Base-by-base conservation (phyloP, 2,329 filamentous ascomycete species). In the Pleurostoma richardsiae region DNA sequence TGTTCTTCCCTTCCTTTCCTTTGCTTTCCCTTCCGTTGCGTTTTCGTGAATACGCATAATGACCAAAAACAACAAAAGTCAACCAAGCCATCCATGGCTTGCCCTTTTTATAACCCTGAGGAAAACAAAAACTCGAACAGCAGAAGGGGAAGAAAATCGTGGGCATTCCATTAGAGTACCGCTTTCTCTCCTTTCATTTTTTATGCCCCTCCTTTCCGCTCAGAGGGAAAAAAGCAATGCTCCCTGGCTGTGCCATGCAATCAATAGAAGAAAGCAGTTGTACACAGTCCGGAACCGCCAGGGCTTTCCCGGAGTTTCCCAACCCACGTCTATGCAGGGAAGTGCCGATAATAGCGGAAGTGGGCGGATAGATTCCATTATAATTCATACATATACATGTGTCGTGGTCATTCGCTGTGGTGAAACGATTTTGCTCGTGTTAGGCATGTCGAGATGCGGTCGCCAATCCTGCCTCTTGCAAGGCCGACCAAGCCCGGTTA, bases 311-410 rank as follows among this genome's bases (percentile, higher is more conserved):
- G 8, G n/a, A 36, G 8, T 36, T n/a, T 36, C 33, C n/a, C 33
- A 41, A 39, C 50, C 52, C 52, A 48, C 48, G 51, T 51, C 52
- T 54, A 53, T 54, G 52, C 51, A 53, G 47, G 46, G 45, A 53
- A 52, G 46, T 44, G 46, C 33, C 8, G n/a, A 8, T n/a, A n/a
- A 36, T 36, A 36, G 33, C n/a, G 33, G 33, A n/a, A 36, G n/a
- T 8, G n/a, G 33, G 33, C 33, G 8, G n/a, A 8, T 36, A 36
- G n/a, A n/a, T 36, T 2, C 33, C 41, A 39, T 53, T 44, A 53
- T 44, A 44, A 45, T 49, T 53, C 45, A 49, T 54, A 54, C 52
- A 53, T 53, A 43, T 54, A 54, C 52, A 54, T 42, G 19, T 36
- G 33, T 36, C 33, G 33, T 36, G n/a, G 33, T 36, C 33, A 36